A percentile compares a stretch with the other conserved stretches of the same genome.
phyloP scores from a whole-genome alignment of 1,284 basidiomycete genomes.

The Austroboletus rostrupii region DNA sequence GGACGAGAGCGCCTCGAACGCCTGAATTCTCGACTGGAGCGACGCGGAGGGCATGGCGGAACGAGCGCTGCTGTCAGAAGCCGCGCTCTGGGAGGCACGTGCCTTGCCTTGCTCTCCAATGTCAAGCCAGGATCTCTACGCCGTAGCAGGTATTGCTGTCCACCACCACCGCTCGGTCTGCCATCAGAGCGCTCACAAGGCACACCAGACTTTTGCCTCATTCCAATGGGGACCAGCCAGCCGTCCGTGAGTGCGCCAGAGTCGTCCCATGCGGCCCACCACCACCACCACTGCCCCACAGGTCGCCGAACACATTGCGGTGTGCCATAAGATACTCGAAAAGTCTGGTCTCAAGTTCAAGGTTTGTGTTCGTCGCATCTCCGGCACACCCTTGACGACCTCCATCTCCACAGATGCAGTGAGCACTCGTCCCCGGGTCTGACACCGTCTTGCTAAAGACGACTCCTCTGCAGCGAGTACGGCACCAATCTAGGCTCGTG shows the following conservation, averaged over 20 bases:
- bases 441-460: conserved; percentile 9
- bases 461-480: conserved; percentile 59
- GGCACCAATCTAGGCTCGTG: conserved; percentile 80
- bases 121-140: conserved; percentile 50
- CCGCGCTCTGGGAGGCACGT: no score
- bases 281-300: conserved; percentile 18
- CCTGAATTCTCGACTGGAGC: conserved; percentile 55
- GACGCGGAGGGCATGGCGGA: conserved; percentile 47
- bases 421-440: conserved; percentile 30
- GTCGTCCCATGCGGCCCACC: background rate
- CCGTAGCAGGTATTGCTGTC: conserved; percentile 60
- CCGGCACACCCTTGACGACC: background rate
- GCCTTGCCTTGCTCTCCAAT: conserved; percentile 14
- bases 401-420: conserved; percentile 60
- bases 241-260: conserved; percentile 50
- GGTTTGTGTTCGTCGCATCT: conserved; percentile 38
- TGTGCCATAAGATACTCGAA: conserved; percentile 78
- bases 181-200: background rate
- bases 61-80: no score
- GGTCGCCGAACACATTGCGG: conserved; percentile 71
- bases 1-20: conserved; percentile 42
- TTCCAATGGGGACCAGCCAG: conserved; percentile 73
- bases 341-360: conserved; percentile 79
- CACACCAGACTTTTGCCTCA: conserved; percentile 72
- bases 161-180: no score